Evolutionary conservation across 176 grass and related monocot species (phyloP).

Genomic region (Typha latifolia): DNA sequence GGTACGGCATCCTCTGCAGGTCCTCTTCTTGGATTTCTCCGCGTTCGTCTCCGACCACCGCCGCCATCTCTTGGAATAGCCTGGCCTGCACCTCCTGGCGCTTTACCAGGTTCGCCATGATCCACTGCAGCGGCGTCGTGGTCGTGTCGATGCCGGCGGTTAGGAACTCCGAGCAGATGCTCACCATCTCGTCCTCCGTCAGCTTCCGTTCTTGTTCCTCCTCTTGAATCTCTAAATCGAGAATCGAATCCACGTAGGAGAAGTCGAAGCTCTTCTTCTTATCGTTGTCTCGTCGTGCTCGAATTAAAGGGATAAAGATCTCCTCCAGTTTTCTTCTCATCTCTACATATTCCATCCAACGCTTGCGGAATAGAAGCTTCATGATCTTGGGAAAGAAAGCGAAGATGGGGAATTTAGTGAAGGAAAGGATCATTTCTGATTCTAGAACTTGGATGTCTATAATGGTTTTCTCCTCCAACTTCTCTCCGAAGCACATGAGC

Average conservation of each 20-base stretch:
- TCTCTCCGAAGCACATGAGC: constrained; percentile 55
- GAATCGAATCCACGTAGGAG: constrained; percentile 37
- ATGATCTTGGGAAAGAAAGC: constrained; percentile 42
- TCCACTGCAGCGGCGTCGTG: constrained; percentile 46
- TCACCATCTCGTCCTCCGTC: constrained; percentile 20
- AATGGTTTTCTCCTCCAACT: constrained; percentile 13
- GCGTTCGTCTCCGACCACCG: not conserved
- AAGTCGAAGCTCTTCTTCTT: not conserved
- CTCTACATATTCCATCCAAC: constrained; percentile 18
- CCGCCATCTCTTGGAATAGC: constrained; percentile 27
- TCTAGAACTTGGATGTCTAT: constrained; percentile 31
- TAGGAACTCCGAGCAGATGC: constrained; percentile 52
- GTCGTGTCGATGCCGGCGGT: constrained; percentile 39
- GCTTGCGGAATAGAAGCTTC: constrained; percentile 36
- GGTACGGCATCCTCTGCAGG: constrained; percentile 32
- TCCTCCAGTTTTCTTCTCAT: constrained; percentile 23
- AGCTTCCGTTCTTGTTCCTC: constrained; percentile 28
- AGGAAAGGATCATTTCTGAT: not conserved
- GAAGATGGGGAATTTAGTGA: constrained; percentile 35
- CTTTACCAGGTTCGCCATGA: constrained; percentile 57
- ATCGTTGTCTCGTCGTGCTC: not conserved
- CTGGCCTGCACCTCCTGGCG: constrained; percentile 28
- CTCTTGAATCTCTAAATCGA: constrained; percentile 13
- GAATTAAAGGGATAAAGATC: constrained; percentile 31
- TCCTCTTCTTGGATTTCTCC: constrained; percentile 8